Conservation (phyloP, 1,139 yeast species). For the Lodderomyces parapsilosis region DNA sequence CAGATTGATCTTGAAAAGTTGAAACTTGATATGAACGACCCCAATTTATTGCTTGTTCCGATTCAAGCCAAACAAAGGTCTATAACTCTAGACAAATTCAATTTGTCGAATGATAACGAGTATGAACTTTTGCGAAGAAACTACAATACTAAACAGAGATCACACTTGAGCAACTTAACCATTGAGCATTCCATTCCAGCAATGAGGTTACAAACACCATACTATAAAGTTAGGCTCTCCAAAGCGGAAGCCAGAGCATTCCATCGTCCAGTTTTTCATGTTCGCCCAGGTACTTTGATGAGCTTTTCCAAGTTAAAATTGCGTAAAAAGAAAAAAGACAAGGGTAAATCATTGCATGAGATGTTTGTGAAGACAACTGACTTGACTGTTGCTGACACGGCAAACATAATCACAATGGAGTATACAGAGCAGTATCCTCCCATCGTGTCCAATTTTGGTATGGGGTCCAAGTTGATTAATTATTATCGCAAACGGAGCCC, state of each 20-base stretch:
- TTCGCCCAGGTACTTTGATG: constrained; percentile 76
- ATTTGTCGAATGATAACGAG: constrained; percentile 83
- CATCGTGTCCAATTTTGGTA: constrained; percentile 84
- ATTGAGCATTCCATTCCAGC: constrained; percentile 95
- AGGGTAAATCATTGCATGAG: constrained; percentile 77
- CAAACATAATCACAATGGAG: constrained; percentile 75
- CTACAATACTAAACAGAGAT: constrained; percentile 87
- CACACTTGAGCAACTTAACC: constrained; percentile 85
- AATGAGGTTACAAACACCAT: constrained; percentile 82
- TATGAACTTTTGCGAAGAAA: constrained; percentile 82
- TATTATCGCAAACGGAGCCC: constrained; percentile 84
- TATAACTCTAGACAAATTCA: constrained; percentile 47
- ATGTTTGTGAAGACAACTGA: constrained; percentile 71
- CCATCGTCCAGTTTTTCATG: constrained; percentile 75
- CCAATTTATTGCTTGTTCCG: constrained; percentile 68
- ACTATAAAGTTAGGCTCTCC: constrained; percentile 75
- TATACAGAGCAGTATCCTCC: constrained; percentile 89
- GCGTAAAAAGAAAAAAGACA: constrained; percentile 89
- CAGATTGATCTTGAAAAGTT: constrained; percentile 46
- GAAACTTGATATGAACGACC: constrained; percentile 84
- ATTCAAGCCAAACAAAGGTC: constrained; percentile 12
- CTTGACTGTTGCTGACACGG: constrained; percentile 81
- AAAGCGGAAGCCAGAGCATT: constrained; percentile 72
- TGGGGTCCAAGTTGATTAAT: constrained; percentile 92
- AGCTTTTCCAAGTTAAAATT: constrained; percentile 72